Base-by-base conservation (phyloP, 169 alveolate species). In the Babesia sp. region DNA sequence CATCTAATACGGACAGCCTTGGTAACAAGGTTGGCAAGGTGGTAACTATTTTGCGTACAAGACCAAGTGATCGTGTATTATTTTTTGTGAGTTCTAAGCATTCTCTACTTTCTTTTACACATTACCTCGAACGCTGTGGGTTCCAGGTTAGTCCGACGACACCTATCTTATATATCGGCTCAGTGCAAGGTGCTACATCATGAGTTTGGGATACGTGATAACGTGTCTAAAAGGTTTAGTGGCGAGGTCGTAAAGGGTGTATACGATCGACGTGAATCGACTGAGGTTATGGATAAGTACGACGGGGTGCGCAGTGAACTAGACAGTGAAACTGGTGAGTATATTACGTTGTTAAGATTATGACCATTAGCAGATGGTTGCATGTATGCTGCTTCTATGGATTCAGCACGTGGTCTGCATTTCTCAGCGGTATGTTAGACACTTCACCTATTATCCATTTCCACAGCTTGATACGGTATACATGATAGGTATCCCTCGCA, bases 321-420 rank as follows among this genome's bases (percentile, higher is more conserved):
- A 14, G 71, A 71, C 28, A 42, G 51, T 3, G 82, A 55, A 5
- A 45, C 51, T n/a, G n/a, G n/a, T n/a, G 18, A 58, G 75, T 56
- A 51, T 22, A 71, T 48, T 44, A 18, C 26, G 29, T 28, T 16
- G 4, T 8, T 7, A 0, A 7, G 5, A 11, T 22, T 3, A 14
- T 55, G 20, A 7, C 20, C 12, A 24, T 34, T 34, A 18, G 9
- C 71, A 79, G 87, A 41, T 31, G 28, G 33, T 12, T 29, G 50
- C 22, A 18, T 69, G 28, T 51, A 68, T 14, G 57, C 66, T 24
- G 89, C 87, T n/a, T 81, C 89, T 0, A 72, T 71, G 54, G 89
- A 81, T 41, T 81, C 89, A 1, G 89, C 89, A 2, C 68, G 89
- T 16, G 89, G 89, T 24, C 55, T 81, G n/a, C 87, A 79, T 56